Conservation (phyloP, 352 stramenopile genomes). For the Globisporangium iwayamae region DNA sequence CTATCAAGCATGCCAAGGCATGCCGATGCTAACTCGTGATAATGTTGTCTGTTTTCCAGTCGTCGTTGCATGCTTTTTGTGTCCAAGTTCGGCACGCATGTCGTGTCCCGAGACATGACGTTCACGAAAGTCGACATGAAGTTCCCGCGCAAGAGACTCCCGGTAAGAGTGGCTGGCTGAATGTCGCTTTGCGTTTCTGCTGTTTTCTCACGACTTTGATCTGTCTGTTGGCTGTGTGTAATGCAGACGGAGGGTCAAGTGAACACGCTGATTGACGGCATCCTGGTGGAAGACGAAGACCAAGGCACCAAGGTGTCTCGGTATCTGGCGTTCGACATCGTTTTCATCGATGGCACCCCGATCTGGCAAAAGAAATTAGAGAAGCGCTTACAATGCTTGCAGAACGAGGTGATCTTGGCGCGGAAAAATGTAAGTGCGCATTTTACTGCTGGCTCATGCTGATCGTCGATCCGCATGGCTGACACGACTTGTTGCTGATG, state of each 20-base stretch:
- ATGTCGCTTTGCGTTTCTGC: not conserved
- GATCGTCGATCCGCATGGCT: not conserved
- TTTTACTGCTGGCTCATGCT: not conserved
- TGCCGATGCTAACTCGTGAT: slow-evolving; percentile 2
- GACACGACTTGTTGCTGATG: not conserved
- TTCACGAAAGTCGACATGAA: slow-evolving; percentile 89
- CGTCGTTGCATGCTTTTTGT: slow-evolving; percentile 79
- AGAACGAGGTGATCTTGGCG: slow-evolving; percentile 87
- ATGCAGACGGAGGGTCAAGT: slow-evolving; percentile 57
- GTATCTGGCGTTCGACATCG: slow-evolving; percentile 81
- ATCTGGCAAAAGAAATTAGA: slow-evolving; percentile 88
- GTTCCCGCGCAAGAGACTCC: slow-evolving; percentile 69
- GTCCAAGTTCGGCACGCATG: slow-evolving; percentile 60
- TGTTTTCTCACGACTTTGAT: slow-evolving; percentile 3
- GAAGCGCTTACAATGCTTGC: slow-evolving; percentile 82
- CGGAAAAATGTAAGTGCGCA: slow-evolving; percentile 66
- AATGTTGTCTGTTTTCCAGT: slow-evolving; percentile 22
- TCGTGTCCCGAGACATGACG: slow-evolving; percentile 78
- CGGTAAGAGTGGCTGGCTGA: slow-evolving; percentile 30
- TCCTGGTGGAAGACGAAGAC: slow-evolving; percentile 86
- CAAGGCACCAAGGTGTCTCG: slow-evolving; percentile 67
- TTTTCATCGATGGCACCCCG: slow-evolving; percentile 72
- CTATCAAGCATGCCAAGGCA: not conserved
- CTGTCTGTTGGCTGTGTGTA: not conserved
- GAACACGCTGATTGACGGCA: slow-evolving; percentile 82